These are phyloP conservation scores for Quercus tomentella DNA, from an alignment of 331 rosid species.

Conservation along the genomic window DNA sequence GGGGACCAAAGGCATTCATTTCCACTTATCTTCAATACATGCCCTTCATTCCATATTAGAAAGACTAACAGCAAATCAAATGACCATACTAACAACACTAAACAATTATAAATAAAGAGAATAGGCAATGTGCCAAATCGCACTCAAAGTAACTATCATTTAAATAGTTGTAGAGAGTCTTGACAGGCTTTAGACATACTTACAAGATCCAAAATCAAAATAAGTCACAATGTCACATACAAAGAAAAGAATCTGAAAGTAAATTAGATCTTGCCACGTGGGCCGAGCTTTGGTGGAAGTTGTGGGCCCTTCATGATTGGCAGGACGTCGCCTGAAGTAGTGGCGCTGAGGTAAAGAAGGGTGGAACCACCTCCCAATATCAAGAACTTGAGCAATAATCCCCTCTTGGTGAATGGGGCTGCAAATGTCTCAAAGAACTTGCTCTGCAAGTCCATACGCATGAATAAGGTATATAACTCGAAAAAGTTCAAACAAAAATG, in stretches of 20 bases:
- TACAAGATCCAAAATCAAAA: slow-evolving; percentile 39
- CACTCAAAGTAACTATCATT: slow-evolving; percentile 20
- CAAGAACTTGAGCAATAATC: slow-evolving; percentile 84
- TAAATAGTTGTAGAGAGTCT: slow-evolving; percentile 24
- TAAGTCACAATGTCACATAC: slow-evolving; percentile 16
- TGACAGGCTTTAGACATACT: slow-evolving; percentile 32
- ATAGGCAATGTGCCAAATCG: slow-evolving; percentile 19
- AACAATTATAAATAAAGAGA: slow-evolving; percentile 2
- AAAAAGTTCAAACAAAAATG: background rate
- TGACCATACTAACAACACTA: background rate
- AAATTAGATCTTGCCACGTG: slow-evolving; percentile 81
- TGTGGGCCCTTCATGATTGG: slow-evolving; percentile 98
- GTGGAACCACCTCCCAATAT: slow-evolving; percentile 86
- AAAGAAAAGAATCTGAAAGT: background rate
- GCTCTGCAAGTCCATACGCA: slow-evolving; percentile 53
- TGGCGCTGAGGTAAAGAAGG: slow-evolving; percentile 77
- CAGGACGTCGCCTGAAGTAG: slow-evolving; percentile 72
- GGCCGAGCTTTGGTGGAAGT: slow-evolving; percentile 89
- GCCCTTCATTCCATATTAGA: background rate
- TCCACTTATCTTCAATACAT: background rate
- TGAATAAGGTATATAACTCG: background rate
- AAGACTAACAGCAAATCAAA: background rate
- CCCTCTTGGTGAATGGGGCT: slow-evolving; percentile 98
- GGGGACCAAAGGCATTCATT: too few relatives aligned
- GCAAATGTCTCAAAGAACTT: slow-evolving; percentile 99